These are phyloP conservation scores for Hortaea werneckii DNA, from an alignment of 2,329 filamentous ascomycete species.

Conservation along the genomic window DNA sequence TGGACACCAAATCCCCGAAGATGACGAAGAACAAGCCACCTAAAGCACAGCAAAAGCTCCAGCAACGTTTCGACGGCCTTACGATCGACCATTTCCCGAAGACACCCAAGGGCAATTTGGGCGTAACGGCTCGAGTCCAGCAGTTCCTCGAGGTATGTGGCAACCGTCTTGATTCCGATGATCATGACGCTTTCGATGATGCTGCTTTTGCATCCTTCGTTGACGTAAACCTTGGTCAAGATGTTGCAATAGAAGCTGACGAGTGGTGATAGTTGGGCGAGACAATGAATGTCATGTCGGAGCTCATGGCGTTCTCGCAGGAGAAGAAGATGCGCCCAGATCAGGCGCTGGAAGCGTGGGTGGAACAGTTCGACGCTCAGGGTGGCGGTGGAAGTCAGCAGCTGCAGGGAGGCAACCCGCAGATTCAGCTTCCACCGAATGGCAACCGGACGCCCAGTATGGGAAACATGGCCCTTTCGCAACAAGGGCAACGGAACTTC, in stretches of 20 bases:
- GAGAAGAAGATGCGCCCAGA: conserved; percentile 43
- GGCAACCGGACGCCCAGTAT: conserved; percentile 25
- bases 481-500: conserved; percentile 27
- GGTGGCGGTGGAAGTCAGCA: conserved; percentile 12
- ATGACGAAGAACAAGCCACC: conserved; percentile 44
- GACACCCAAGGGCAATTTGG: conserved; percentile 40
- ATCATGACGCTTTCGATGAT: conserved; percentile 1
- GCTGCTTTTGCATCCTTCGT: no score
- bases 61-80: conserved; percentile 36
- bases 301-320: conserved; percentile 48
- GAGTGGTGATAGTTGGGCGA: conserved; percentile 45
- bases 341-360: conserved; percentile 46
- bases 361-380: conserved; percentile 33
- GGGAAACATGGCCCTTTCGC: conserved; percentile 23
- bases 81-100: conserved; percentile 36
- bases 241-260: no score
- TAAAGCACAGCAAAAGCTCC: conserved; percentile 27
- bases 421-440: conserved; percentile 37
- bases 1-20: conserved; percentile 31
- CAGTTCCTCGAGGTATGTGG: conserved; percentile 50
- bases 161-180: background rate
- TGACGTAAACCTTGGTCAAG: no score
- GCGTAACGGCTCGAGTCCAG: conserved; percentile 47
- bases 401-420: conserved; percentile 29
- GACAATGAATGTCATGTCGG: conserved; percentile 54